phyloP scores from a whole-genome alignment of 768 basidiomycete genomes.

The Cyclocybe aegerita region DNA sequence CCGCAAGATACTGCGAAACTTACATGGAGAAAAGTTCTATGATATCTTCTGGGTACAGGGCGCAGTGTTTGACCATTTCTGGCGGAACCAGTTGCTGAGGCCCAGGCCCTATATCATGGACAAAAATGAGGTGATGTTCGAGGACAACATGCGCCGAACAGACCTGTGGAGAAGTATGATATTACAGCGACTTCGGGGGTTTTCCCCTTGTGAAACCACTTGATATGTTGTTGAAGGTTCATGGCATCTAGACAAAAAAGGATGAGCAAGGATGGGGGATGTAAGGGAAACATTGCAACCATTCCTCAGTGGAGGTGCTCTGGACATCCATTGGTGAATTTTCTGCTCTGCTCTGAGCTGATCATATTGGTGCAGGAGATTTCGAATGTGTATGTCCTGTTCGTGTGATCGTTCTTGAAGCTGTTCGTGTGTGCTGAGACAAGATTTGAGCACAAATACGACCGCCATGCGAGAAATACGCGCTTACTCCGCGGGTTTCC shows the following conservation, averaged over 20 bases:
- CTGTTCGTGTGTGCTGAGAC: slow-evolving; percentile 53
- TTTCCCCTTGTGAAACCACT: slow-evolving; percentile 26
- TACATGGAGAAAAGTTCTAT: slow-evolving; percentile 52
- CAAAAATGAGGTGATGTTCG: slow-evolving; percentile 5
- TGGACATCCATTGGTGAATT: slow-evolving; percentile 41
- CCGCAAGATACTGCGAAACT: slow-evolving; percentile 15
- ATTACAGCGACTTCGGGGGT: slow-evolving; percentile 36
- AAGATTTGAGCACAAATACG: background rate
- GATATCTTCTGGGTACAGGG: slow-evolving; percentile 51
- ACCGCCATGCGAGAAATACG: background rate
- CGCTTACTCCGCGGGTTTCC: slow-evolving; percentile 55
- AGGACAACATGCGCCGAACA: slow-evolving; percentile 6
- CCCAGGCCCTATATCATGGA: slow-evolving; percentile 5
- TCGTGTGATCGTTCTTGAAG: slow-evolving; percentile 43
- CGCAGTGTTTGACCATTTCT: slow-evolving; percentile 46
- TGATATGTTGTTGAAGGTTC: slow-evolving; percentile 3
- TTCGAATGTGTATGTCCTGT: slow-evolving; percentile 46
- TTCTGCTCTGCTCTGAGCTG: slow-evolving; percentile 36
- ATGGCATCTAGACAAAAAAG: slow-evolving; percentile 1
- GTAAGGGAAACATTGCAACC: slow-evolving; percentile 2
- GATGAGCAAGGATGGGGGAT: background rate
- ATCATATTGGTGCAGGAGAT: slow-evolving; percentile 44
- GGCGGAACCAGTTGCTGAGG: slow-evolving; percentile 31
- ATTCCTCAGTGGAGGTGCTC: slow-evolving; percentile 20
- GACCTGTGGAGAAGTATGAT: slow-evolving; percentile 35